Percentiles rank a stretch among this genome's conserved stretches.
These are phyloP conservation scores for Capillidium rhysosporum DNA, from an alignment of 371 early-diverging fungal genomes.

Conservation along the genomic window DNA sequence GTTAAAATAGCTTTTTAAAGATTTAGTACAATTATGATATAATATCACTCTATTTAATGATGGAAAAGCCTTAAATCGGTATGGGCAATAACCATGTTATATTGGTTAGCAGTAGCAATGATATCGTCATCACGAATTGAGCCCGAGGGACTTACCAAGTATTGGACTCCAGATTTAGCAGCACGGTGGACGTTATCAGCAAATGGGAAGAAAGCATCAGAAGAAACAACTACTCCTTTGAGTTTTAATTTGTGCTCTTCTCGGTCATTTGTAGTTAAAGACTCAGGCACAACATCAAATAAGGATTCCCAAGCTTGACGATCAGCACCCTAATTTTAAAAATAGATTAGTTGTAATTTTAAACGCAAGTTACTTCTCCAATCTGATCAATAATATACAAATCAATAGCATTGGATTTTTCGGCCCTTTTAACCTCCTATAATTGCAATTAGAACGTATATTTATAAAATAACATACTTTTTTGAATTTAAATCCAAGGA, in stretches of 20 bases:
- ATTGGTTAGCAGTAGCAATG: constrained; percentile 59
- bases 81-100: constrained; percentile 64
- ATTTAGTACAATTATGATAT: no score
- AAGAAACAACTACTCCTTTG: constrained; percentile 58
- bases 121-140: constrained; percentile 73
- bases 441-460: background rate
- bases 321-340: constrained; percentile 29
- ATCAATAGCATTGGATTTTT: constrained; percentile 93
- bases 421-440: constrained; percentile 68
- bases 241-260: constrained; percentile 49
- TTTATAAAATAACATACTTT: constrained; percentile 8
- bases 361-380: constrained; percentile 22
- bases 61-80: constrained; percentile 86
- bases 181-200: constrained; percentile 86
- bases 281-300: constrained; percentile 58
- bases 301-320: constrained; percentile 55
- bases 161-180: constrained; percentile 63
- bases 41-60: constrained; percentile 31
- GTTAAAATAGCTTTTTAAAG: no score
- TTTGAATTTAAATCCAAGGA: constrained; percentile 69
- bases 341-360: background rate
- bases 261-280: constrained; percentile 61
- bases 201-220: constrained; percentile 98
- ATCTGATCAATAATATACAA: constrained; percentile 71
- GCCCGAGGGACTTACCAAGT: constrained; percentile 80